Evolutionary conservation across 352 stramenopile genomes (phyloP), one percentile per base, ranked within the genome.

Genomic region (Phytopythium boreale): DNA sequence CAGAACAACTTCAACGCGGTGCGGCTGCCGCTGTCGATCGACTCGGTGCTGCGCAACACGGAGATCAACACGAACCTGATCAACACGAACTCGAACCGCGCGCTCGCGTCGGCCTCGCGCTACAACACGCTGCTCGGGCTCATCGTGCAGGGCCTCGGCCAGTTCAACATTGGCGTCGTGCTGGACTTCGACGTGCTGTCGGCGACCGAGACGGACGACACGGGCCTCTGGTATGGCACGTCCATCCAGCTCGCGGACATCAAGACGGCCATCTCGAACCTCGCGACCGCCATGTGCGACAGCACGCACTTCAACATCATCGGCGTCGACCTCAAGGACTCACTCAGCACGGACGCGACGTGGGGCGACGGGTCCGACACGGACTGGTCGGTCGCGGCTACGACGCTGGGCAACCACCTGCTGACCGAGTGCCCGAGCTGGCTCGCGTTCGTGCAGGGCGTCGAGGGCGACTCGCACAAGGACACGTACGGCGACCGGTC

Each of bases 81-180:
- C 68, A 95, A 95, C 74, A 90, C 84, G 37, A 93, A 93, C 72
- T 93, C 84, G 59, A 86, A 95, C 63, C 87, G 87, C 41, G 87
- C 83, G 55, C 70, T 95, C 46, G 75, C 57, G 11, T 71, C 67
- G 7, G 71, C 81, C 14, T 87, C 76, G 24, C 77, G 76, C 26
- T 95, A 95, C 76, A 79, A 86, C 51, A 80, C 83, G 29, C 59
- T 93, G 46, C 59, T 95, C 4, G 77, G 76, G 22, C 66, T 83
- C 10, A 24, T 93, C 31, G 72, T 84, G 1, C 76, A 95, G 63
- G 87, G 83, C 14, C 66, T 95, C 20, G 87, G 84, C 2, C 75
- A 90, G 68, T 88, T 88, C 60, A 80, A 85, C 58, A 87, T 95
- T 29, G 80, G 79, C 19, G 76, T 95, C 17, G 83, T 95, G 50